phyloP scores from a whole-genome alignment of 1,139 yeast species.

The Sugiyamaella novakii region DNA sequence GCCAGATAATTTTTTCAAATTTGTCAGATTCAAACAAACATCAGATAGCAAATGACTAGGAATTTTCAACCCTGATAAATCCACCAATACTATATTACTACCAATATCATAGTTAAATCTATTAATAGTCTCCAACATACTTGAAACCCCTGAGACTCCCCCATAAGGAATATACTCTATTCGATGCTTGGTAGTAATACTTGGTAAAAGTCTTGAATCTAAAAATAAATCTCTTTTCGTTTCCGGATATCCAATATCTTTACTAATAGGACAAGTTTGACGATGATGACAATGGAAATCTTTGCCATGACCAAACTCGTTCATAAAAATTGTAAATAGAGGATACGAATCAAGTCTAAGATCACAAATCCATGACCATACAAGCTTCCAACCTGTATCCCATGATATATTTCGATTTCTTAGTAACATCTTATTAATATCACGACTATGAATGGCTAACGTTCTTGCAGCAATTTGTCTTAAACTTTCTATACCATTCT shows the following conservation, averaged over 20 bases:
- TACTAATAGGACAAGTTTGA: neutral
- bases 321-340: constrained; percentile 31
- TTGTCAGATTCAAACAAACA: constrained; percentile 25
- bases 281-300: constrained; percentile 30
- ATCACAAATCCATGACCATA: constrained; percentile 33
- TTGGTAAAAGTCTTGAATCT: constrained; percentile 10
- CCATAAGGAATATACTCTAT: constrained; percentile 21
- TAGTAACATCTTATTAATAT: constrained; percentile 22
- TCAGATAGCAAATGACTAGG: constrained; percentile 13
- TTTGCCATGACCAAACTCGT: constrained; percentile 27
- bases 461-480: constrained; percentile 20
- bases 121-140: constrained; percentile 7
- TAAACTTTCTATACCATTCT: constrained; percentile 15
- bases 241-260: neutral
- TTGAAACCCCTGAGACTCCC: neutral
- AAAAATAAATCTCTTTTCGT: constrained; percentile 12
- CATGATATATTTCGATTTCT: constrained; percentile 22
- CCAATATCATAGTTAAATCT: neutral
- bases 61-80: constrained; percentile 24
- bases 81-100: constrained; percentile 27
- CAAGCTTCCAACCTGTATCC: constrained; percentile 30
- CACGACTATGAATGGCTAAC: constrained; percentile 22
- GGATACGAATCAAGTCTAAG: constrained; percentile 34
- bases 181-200: constrained; percentile 17
- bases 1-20: constrained; percentile 28